Conservation (phyloP, 1,284 basidiomycete species). For the Fomes fomentarius region DNA sequence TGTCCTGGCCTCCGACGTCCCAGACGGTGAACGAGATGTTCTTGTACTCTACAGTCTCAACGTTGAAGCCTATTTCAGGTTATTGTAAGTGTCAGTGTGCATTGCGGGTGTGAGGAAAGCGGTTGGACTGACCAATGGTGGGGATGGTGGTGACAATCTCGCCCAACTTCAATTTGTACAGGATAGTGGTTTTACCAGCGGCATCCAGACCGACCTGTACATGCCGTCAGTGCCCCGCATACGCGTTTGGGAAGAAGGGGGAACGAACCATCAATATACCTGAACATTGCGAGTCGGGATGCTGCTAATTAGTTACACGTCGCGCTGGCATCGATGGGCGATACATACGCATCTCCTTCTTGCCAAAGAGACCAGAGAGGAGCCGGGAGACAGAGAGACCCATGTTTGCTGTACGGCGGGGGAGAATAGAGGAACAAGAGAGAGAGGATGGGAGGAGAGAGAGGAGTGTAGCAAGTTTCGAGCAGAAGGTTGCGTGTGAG, state of each 20-base stretch:
- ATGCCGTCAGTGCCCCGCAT: conserved; percentile 8
- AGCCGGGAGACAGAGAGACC: conserved; percentile 86
- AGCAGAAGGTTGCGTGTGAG: conserved; percentile 29
- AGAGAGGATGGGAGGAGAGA: conserved; percentile 26
- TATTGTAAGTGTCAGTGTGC: no score
- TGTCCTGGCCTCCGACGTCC: conserved; percentile 90
- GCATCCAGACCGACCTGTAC: conserved; percentile 93
- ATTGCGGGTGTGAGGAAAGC: neutral
- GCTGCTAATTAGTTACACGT: conserved; percentile 20
- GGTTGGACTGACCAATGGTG: conserved; percentile 83
- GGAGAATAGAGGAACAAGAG: conserved; percentile 22
- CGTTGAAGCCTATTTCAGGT: conserved; percentile 83
- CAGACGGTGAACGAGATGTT: conserved; percentile 92
- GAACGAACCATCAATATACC: conserved; percentile 75
- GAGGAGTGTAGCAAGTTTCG: conserved; percentile 20
- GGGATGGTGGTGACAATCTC: conserved; percentile 99
- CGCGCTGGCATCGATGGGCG: conserved; percentile 32
- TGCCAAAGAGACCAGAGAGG: conserved; percentile 91
- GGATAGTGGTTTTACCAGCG: conserved; percentile 97
- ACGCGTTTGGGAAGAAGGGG: conserved; percentile 1
- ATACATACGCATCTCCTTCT: conserved; percentile 97
- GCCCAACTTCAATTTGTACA: conserved; percentile 98
- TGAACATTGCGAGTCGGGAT: conserved; percentile 37
- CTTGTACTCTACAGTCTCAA: conserved; percentile 94
- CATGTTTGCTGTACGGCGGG: conserved; percentile 51